Percentiles rank a stretch among this genome's conserved stretches.
Conservation (phyloP, 2,329 filamentous ascomycete genomes). For the Trichoderma asperellum region DNA sequence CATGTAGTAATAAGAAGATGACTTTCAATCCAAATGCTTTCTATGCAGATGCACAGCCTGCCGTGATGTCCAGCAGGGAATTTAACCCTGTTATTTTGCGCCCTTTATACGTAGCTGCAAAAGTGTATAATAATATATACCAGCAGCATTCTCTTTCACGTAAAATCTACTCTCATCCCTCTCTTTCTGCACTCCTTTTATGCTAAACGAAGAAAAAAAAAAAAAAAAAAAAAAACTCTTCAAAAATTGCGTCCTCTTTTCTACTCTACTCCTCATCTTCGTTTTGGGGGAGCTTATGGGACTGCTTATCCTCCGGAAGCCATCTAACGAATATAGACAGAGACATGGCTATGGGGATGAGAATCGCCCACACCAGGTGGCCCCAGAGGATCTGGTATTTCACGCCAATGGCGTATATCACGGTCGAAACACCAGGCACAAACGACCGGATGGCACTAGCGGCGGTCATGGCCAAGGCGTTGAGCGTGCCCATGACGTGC, state of each 20-base stretch:
- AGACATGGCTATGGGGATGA: constrained; percentile 39
- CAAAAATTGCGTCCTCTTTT: background rate
- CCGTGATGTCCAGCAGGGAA: background rate
- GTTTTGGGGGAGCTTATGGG: constrained; percentile 5
- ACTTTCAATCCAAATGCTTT: background rate
- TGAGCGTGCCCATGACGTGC: constrained; percentile 69
- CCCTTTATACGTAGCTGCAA: background rate
- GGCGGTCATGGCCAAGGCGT: constrained; percentile 63
- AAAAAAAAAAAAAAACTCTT: background rate
- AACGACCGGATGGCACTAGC: constrained; percentile 66
- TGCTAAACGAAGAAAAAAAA: background rate
- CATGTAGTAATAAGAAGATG: background rate
- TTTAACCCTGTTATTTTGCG: background rate
- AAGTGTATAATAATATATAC: background rate
- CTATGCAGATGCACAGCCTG: background rate
- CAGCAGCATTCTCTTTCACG: background rate
- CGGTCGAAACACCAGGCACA: constrained; percentile 67
- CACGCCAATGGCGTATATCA: constrained; percentile 69
- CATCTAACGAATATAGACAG: constrained; percentile 36
- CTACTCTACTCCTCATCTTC: background rate
- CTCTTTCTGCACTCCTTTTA: background rate
- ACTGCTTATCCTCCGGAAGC: constrained; percentile 38
- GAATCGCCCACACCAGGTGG: constrained; percentile 50
- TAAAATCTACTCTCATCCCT: background rate
- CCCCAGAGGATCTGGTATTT: constrained; percentile 64